Evolutionary conservation across 345 rosid genomes (phyloP).

Genomic region (Eucalyptus shirleyi): DNA sequence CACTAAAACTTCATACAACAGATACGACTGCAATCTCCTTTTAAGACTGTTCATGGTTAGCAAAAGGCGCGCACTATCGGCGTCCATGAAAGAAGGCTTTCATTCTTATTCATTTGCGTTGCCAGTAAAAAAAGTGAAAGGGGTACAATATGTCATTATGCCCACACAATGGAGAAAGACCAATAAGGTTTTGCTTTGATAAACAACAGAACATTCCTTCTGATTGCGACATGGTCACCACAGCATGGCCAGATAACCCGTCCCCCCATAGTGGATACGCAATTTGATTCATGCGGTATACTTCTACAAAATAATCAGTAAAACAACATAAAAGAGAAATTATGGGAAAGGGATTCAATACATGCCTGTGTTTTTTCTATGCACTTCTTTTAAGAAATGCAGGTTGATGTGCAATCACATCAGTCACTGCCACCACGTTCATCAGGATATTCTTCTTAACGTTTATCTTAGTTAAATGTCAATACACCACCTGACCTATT

Average conservation of each 20-base stretch:
- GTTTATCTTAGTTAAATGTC: neutral
- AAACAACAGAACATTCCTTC: neutral
- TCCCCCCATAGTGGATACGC: neutral
- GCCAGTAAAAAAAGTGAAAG: neutral
- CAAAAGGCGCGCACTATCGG: too few species aligned
- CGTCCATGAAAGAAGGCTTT: neutral
- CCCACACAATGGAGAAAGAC: neutral
- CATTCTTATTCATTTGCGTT: too few species aligned
- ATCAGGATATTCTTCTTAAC: neutral
- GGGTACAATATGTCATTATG: neutral
- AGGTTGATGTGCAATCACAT: neutral
- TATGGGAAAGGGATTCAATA: neutral
- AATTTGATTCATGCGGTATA: neutral
- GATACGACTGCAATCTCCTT: neutral
- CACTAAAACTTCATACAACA: neutral
- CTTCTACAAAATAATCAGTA: neutral
- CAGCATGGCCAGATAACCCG: neutral
- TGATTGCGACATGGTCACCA: neutral
- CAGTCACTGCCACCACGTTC: neutral
- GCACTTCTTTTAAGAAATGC: neutral
- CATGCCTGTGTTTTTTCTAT: neutral
- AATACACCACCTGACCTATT: neutral
- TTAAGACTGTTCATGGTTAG: neutral
- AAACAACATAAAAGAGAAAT: neutral
- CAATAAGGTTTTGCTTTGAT: neutral